Base-by-base conservation (phyloP, 2,329 filamentous ascomycete genomes). In the Aspergillus felis region DNA sequence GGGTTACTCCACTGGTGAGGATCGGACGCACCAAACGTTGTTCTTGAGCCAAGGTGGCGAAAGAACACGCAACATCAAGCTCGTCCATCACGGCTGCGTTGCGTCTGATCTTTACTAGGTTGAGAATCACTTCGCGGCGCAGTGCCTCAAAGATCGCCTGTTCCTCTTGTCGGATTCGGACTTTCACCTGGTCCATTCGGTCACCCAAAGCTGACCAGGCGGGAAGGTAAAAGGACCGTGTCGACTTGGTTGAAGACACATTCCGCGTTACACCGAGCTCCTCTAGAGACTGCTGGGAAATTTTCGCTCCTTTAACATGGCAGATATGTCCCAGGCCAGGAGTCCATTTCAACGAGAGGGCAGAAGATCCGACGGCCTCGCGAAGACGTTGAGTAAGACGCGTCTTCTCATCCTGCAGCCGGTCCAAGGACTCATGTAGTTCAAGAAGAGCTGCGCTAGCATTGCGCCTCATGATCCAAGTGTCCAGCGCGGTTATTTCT, bases 81-180 rank as follows among this genome's bases (percentile, higher is more conserved):
- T 97, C 92, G 71, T 97, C 93, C 22, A 99, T 84, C 1, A 96
- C 89, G n/a, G 86, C 83, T 10, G 93, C 92, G 73, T 97, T 97
- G 57, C 89, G 89, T 5, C 94, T 87, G 14, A 99, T 84, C 67
- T 88, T 91, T 61, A 97, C 86, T 3, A 99, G 83, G 66, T 92
- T 93, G 50, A 84, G 77, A 3, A 97, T 86, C 0, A 97, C 92
- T 52, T 84, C 81, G 59, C 87, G 84, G 29, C 93, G 88, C 8
- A 99, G 80, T 4, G 82, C 76, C 56, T 85, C 80, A 65, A 97
- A 91, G 7, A 99, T 87, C 48, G 84, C 82, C 66, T 91, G 85
- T 76, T 99, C 94, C 73, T 97, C 94, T 57, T 83, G 81, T 41
- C 91, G 86, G 67, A 99, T 95, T 46, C 87, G 87, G 51, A 87